Percentiles rank a stretch among this genome's conserved stretches.
Evolutionary conservation across 2,329 filamentous ascomycete genomes (phyloP).

Genomic region (Rhynchosporium secalis): DNA sequence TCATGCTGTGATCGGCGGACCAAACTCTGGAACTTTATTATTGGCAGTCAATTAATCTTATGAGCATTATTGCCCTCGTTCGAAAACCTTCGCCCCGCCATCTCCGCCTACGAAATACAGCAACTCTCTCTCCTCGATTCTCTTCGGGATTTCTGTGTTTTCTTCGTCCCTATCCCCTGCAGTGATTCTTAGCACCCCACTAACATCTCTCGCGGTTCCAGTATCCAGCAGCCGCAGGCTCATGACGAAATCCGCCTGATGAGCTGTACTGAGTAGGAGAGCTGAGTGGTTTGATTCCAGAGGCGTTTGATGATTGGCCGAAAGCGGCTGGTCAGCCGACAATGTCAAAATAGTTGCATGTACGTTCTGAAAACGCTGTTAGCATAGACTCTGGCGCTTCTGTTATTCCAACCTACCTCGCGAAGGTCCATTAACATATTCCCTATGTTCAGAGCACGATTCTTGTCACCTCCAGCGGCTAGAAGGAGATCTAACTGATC

Average conservation of each 20-base stretch:
- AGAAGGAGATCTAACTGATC: slow-evolving; percentile 67
- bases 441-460: slow-evolving; percentile 50
- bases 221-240: slow-evolving; percentile 78
- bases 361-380: slow-evolving; percentile 49
- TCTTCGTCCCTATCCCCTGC: slow-evolving; percentile 47
- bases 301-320: slow-evolving; percentile 59
- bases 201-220: slow-evolving; percentile 86
- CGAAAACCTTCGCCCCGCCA: slow-evolving; percentile 80
- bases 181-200: slow-evolving; percentile 79
- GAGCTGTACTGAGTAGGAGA: slow-evolving; percentile 71
- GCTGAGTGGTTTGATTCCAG: slow-evolving; percentile 70
- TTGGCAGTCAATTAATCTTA: neutral
- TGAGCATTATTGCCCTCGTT: slow-evolving; percentile 63
- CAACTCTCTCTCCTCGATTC: slow-evolving; percentile 64
- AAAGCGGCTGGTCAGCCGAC: slow-evolving; percentile 72
- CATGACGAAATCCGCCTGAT: slow-evolving; percentile 71
- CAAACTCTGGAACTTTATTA: neutral
- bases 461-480: slow-evolving; percentile 53
- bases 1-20: neutral
- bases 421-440: slow-evolving; percentile 59
- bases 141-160: slow-evolving; percentile 38
- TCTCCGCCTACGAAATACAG: slow-evolving; percentile 81
- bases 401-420: slow-evolving; percentile 51
- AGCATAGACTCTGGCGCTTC: neutral
- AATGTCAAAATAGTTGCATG: slow-evolving; percentile 67